Base-by-base conservation (phyloP, 1,139 yeast genomes). In the Geotrichum fermentans region DNA sequence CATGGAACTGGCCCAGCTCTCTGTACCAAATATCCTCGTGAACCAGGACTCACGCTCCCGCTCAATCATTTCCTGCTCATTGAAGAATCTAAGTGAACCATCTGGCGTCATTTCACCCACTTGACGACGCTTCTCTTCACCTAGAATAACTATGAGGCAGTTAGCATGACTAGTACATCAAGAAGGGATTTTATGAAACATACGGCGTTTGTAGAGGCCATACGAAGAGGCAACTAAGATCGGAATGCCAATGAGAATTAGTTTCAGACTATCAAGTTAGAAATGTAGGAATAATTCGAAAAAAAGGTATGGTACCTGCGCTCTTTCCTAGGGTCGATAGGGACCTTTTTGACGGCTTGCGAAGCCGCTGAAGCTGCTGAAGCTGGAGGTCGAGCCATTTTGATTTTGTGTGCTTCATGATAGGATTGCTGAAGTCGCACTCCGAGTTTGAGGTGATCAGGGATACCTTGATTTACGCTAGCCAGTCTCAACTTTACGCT, bases 21-120 rank as follows among this genome's bases (percentile, higher is more conserved):
- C 73, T 16, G 66, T 65, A 13, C 79, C 79, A 59, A 74, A 74
- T 2, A 74, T 54, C 47, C 61, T 58, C 0, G 75, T 71, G 20
- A 71, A 50, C 70, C 71, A 66, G 17, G 71, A 62, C 37, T 66
- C 58, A 43, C 59, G 55, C 52, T 73, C 73, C 13, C 65, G 60
- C 48, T 63, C 63, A 4, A 58, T 53, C 45, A 65, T 69, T 55
- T 77, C 81, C 38, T 71, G 71, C 17, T 69, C 72, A 7, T 68
- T 62, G 60, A 75, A 77, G 49, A 70, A 60, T 21, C 77, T 64
- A 6, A 74, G 63, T 2, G 73, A 66, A 0, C 80, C 80, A 51
- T 75, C 79, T 0, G 72, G 69, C 48, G 75, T 69, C 50, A 69
- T 65, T 49, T 73, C 79, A 5, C 81, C 82, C 16, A 68, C 62